Percentiles rank a stretch among this genome's conserved stretches.
Evolutionary conservation across 108 stramenopile genomes (phyloP).

Genomic region (Mediolabrus comicus): DNA sequence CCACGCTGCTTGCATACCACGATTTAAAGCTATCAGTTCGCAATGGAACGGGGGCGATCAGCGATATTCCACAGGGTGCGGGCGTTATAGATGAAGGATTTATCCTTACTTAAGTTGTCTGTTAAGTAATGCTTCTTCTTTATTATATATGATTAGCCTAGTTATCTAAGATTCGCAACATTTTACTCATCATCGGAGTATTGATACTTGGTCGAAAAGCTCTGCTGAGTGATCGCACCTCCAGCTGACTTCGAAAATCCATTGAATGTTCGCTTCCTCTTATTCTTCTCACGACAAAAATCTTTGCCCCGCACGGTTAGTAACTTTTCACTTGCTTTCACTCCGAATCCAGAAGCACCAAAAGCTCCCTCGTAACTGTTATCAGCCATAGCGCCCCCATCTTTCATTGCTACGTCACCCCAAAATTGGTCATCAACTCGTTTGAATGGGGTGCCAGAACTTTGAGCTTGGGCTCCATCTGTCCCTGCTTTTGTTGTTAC

Average conservation of each 20-base stretch:
- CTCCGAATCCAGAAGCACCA: conserved; percentile 94
- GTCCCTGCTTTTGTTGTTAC: conserved; percentile 63
- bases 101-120: conserved; percentile 24
- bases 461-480: conserved; percentile 88
- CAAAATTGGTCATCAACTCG: conserved; percentile 93
- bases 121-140: not conserved
- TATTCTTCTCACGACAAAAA: conserved; percentile 99
- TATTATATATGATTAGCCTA: not conserved
- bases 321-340: conserved; percentile 91
- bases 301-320: conserved; percentile 94
- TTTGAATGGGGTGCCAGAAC: conserved; percentile 89
- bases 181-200: conserved; percentile 53
- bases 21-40: conserved; percentile 51
- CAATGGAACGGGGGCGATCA: conserved; percentile 22
- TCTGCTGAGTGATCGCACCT: conserved; percentile 63
- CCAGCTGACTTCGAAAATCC: conserved; percentile 81
- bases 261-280: conserved; percentile 95
- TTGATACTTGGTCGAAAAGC: conserved; percentile 77
- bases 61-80: conserved; percentile 30
- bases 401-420: conserved; percentile 86
- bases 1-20: conserved; percentile 68
- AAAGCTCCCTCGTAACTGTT: conserved; percentile 93
- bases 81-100: conserved; percentile 36
- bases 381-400: conserved; percentile 92
- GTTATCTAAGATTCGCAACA: not conserved